phyloP scores from a whole-genome alignment of 768 basidiomycete species.

The Inosperma sp. region DNA sequence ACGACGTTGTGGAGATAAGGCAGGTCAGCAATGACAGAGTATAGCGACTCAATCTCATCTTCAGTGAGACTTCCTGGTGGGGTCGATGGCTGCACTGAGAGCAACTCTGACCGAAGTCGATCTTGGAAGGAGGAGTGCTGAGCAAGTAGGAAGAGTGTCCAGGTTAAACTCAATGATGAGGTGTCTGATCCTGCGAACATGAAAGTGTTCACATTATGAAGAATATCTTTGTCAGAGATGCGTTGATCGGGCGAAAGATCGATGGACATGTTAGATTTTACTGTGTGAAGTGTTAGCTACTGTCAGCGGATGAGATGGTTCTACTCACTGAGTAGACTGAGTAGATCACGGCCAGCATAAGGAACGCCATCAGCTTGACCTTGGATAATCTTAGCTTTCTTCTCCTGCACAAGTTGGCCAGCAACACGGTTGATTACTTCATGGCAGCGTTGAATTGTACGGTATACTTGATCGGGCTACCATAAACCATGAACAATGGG shows the following conservation, averaged over 20 bases:
- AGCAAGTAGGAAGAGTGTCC: conserved; percentile 76
- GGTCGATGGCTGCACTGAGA: conserved; percentile 38
- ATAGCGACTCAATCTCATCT: conserved; percentile 63
- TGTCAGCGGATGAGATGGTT: background rate
- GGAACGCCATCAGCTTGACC: conserved; percentile 46
- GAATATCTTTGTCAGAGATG: conserved; percentile 83
- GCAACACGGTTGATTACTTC: conserved; percentile 63
- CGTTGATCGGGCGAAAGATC: conserved; percentile 66
- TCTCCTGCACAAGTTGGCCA: conserved; percentile 72
- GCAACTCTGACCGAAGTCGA: conserved; percentile 66
- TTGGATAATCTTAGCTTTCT: conserved; percentile 68
- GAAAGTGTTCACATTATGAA: conserved; percentile 83
- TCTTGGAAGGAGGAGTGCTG: conserved; percentile 61
- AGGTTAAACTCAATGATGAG: conserved; percentile 75
- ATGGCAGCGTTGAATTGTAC: conserved; percentile 52
- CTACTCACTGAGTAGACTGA: conserved; percentile 69
- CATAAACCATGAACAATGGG: background rate
- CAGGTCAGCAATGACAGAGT: conserved; percentile 51
- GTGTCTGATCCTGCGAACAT: conserved; percentile 91
- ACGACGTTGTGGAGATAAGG: conserved; percentile 74
- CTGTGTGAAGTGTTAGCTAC: conserved; percentile 34
- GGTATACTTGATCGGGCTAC: conserved; percentile 52
- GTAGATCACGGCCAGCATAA: conserved; percentile 66
- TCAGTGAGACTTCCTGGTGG: conserved; percentile 43
- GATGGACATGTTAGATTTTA: conserved; percentile 75